These are phyloP conservation scores for Calonectria hongkongensis DNA, from an alignment of 2,329 filamentous ascomycete genomes.

Conservation along the genomic window DNA sequence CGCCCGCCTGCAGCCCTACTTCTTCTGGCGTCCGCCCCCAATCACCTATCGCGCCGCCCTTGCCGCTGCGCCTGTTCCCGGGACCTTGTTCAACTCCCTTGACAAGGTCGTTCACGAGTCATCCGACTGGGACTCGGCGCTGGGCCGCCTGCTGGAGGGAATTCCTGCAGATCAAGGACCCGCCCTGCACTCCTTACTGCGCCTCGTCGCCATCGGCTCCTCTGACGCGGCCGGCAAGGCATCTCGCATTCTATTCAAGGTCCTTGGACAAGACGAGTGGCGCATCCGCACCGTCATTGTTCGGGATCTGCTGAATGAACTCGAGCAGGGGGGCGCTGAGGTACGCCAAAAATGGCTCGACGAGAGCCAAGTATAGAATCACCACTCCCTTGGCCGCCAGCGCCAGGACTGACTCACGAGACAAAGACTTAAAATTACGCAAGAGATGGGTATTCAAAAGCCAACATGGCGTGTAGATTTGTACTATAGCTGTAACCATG, in stretches of 20 bases:
- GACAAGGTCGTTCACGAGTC: conserved; percentile 47
- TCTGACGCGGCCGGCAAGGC: conserved; percentile 55
- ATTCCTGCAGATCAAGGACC: conserved; percentile 44
- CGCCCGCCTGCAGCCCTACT: conserved; percentile 59
- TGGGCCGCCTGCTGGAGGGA: conserved; percentile 45
- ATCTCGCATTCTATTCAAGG: conserved; percentile 56
- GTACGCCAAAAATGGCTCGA: conserved; percentile 43
- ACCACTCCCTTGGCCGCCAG: not conserved
- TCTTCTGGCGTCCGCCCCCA: conserved; percentile 62
- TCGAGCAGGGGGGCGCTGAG: conserved; percentile 43
- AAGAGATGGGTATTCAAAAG: not conserved
- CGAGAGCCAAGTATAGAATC: conserved; percentile 24
- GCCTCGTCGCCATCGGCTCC: conserved; percentile 58
- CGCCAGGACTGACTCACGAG: not conserved
- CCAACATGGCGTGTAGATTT: conserved; percentile 2
- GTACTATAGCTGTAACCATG: conserved; percentile 33
- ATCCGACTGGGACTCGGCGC: conserved; percentile 38
- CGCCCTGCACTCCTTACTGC: conserved; percentile 55
- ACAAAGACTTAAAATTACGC: not conserved
- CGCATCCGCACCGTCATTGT: conserved; percentile 52
- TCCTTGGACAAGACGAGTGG: conserved; percentile 63
- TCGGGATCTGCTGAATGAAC: conserved; percentile 45
- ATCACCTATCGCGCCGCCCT: conserved; percentile 55
- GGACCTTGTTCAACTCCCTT: conserved; percentile 52
- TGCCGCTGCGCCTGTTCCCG: conserved; percentile 36